Evolutionary conservation across 1,284 basidiomycete genomes (phyloP), one percentile per base, ranked within the genome.

Genomic region (Irpex rosettiformis): DNA sequence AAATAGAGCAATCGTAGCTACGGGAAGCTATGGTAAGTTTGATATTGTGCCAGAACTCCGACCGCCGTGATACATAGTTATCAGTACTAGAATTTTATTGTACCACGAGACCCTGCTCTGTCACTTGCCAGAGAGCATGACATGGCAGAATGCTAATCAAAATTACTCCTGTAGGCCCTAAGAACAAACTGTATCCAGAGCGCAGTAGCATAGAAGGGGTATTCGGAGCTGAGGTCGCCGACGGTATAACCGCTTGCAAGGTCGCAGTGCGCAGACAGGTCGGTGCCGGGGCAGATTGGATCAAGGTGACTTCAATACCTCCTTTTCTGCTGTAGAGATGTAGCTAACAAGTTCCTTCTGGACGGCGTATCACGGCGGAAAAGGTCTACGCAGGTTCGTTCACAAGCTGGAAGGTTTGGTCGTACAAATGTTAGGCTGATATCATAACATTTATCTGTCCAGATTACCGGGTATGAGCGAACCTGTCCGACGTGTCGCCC

Each of bases 201-300:
- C 69, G 70, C 53, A 80, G 84, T 60, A 82, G 82, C 22, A 71
- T 85, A 6, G 80, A 86, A 60, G 80, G 82, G 2, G 72, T 85
- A 24, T 79, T 75, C 2, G 84, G 85, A 8, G 83, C 83, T 5
- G 80, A 85, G 60, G 76, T 78, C 2, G 84, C 79, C 1, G 84
- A 88, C 62, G 86, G 86, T 2, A 70, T 77, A 10, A 79, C 80
- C 33, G 82, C 76, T 37, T 85, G 86, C 65, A 67, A 79, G 47
- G 77, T 76, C 58, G 84, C 79, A 10, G 83, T 87, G 2, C 74
- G 86, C 47, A 77, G 77, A 60, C 86, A 87, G 64, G 78, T 88
- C 58, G 85, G 85, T 22, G 81, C 84, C n/a, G 85, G 86, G 3
- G 83, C 84, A 3, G 86, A 88, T 70, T 84, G 82, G 80, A 80